A percentile compares a stretch with the other conserved stretches of the same genome.
phyloP scores from a whole-genome alignment of 768 basidiomycete genomes.

The Candolleomyces aberdarensis region DNA sequence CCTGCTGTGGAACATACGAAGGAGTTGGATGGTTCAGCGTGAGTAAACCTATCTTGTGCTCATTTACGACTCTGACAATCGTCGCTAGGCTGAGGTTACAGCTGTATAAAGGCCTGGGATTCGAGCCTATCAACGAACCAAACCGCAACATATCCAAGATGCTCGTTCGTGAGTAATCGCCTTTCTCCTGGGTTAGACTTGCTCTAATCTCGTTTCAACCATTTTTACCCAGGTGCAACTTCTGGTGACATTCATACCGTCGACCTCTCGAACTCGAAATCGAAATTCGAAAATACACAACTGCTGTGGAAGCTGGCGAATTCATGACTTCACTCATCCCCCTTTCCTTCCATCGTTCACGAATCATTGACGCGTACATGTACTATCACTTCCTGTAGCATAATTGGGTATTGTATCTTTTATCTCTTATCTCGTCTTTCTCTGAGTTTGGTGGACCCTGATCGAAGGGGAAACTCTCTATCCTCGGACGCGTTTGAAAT shows the following conservation, averaged over 20 bases:
- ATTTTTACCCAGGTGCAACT: constrained; percentile 37
- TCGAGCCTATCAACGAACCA: constrained; percentile 60
- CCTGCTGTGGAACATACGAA: constrained; percentile 69
- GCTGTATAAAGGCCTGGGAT: constrained; percentile 69
- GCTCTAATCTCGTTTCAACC: constrained; percentile 1
- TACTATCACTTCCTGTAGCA: background rate
- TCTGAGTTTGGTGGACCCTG: background rate
- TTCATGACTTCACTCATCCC: constrained; percentile 26
- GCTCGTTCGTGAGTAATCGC: constrained; percentile 57
- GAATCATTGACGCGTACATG: background rate
- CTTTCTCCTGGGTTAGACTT: background rate
- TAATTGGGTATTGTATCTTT: background rate
- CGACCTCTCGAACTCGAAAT: constrained; percentile 31
- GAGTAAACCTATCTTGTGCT: constrained; percentile 24
- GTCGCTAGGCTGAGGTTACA: constrained; percentile 56
- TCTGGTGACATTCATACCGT: constrained; percentile 45
- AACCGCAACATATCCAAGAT: constrained; percentile 52
- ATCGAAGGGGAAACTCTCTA: background rate
- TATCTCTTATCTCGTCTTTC: background rate
- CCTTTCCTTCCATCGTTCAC: background rate
- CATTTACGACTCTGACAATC: background rate
- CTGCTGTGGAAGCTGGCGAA: constrained; percentile 44
- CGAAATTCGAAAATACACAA: constrained; percentile 35
- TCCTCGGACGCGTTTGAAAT: background rate
- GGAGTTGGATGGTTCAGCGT: constrained; percentile 69